A percentile compares a stretch with the other conserved stretches of the same genome.
phyloP scores from a whole-genome alignment of 2,329 filamentous ascomycete genomes.

The Ophiostoma fasciatum region DNA sequence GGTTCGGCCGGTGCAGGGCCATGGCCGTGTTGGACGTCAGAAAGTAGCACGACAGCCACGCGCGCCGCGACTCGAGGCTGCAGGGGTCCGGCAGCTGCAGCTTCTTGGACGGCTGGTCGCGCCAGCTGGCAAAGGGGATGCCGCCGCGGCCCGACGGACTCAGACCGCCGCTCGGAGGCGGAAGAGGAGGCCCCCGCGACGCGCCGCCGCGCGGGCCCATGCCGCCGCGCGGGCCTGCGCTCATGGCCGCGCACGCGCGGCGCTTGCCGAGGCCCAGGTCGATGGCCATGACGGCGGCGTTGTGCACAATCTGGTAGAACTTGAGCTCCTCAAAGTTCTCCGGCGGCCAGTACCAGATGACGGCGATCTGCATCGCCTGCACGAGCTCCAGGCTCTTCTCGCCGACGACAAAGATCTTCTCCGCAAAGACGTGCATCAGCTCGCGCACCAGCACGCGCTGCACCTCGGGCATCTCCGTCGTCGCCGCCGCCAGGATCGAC shows the following conservation, averaged over 20 bases:
- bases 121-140: conserved; percentile 18
- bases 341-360: conserved; percentile 78
- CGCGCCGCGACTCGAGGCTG: conserved; percentile 38
- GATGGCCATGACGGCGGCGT: conserved; percentile 67
- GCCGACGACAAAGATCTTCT: conserved; percentile 58
- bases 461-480: conserved; percentile 37
- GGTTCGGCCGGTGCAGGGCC: conserved; percentile 43
- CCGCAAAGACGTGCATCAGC: conserved; percentile 57
- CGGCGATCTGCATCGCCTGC: conserved; percentile 59
- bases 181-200: no score
- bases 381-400: conserved; percentile 74
- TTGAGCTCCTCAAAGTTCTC: conserved; percentile 76
- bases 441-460: conserved; percentile 53
- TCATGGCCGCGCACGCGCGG: conserved; percentile 17
- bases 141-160: neutral
- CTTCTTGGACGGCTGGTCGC: conserved; percentile 27
- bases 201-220: neutral
- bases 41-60: conserved; percentile 46
- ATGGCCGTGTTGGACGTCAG: conserved; percentile 44
- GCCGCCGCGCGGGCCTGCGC: neutral
- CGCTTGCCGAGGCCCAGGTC: conserved; percentile 57
- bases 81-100: conserved; percentile 33
- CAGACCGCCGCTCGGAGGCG: neutral
- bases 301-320: conserved; percentile 76
- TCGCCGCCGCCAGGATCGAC: conserved; percentile 52